Conservation (phyloP, 345 rosid genomes). For the Linum usitatissimum region DNA sequence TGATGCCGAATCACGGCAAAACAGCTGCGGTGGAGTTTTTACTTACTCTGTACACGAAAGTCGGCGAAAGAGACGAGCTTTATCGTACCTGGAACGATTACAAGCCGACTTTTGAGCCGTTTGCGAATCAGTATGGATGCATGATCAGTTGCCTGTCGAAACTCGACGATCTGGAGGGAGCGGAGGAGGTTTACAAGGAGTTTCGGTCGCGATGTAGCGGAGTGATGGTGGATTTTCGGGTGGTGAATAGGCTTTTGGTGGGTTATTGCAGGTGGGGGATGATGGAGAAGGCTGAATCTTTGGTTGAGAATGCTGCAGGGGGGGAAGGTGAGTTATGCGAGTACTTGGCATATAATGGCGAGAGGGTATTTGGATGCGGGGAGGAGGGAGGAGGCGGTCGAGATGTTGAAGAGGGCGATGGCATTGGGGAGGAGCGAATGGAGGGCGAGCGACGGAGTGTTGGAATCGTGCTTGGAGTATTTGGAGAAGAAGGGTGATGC, state of each 20-base stretch:
- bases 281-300: constrained; percentile 20
- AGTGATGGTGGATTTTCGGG: constrained; percentile 8
- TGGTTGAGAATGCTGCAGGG: constrained; percentile 2
- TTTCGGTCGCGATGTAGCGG: constrained; percentile 16
- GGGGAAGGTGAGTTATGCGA: constrained; percentile 13
- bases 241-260: constrained; percentile 15
- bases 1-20: not conserved
- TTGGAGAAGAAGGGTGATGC: constrained; percentile 20
- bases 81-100: constrained; percentile 21
- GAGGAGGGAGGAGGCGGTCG: constrained; percentile 22
- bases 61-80: constrained; percentile 18
- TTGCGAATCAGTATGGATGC: not conserved
- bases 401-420: constrained; percentile 21
- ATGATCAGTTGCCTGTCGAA: constrained; percentile 17
- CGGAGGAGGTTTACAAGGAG: constrained; percentile 24
- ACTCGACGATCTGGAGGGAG: constrained; percentile 27
- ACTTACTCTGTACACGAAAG: constrained; percentile 12
- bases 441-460: constrained; percentile 6
- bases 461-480: constrained; percentile 21
- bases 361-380: constrained; percentile 9
- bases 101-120: constrained; percentile 2
- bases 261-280: constrained; percentile 22
- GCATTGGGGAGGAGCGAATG: constrained; percentile 10
- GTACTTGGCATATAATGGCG: constrained; percentile 18
- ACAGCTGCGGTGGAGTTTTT: constrained; percentile 9